Evolutionary conservation across 805 yeast species (phyloP).

Genomic region (Ogataea wickerhamii): DNA sequence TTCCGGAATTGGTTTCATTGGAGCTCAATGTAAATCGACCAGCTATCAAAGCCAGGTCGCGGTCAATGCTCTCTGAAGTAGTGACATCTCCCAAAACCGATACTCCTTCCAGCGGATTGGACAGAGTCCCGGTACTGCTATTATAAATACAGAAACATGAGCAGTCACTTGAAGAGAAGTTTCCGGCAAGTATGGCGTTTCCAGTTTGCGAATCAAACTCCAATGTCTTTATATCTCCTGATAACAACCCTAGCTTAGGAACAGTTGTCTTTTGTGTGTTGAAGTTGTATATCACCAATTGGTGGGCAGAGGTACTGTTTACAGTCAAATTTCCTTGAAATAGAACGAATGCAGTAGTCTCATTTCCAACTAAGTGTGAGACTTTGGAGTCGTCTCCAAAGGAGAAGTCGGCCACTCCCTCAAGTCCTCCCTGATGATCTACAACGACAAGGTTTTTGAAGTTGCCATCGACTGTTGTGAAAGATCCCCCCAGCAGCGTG

Average conservation of each 20-base stretch:
- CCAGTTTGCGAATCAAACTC: conserved; percentile 38
- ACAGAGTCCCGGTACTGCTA: conserved; percentile 52
- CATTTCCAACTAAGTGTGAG: conserved; percentile 33
- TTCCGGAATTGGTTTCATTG: conserved; percentile 4
- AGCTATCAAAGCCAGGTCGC: conserved; percentile 38
- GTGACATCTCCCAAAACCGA: conserved; percentile 51
- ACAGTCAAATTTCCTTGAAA: conserved; percentile 35
- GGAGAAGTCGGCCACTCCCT: conserved; percentile 14
- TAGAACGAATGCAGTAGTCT: conserved; percentile 43
- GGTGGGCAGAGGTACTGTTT: conserved; percentile 30
- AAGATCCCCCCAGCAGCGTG: conserved; percentile 59
- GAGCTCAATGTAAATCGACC: conserved; percentile 47
- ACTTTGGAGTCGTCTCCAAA: conserved; percentile 23
- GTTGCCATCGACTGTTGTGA: conserved; percentile 30
- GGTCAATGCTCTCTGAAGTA: conserved; percentile 45
- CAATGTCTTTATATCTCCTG: conserved; percentile 39
- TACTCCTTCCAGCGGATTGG: conserved; percentile 29
- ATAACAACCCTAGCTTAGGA: conserved; percentile 35
- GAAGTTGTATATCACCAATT: conserved; percentile 54
- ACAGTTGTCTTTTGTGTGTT: conserved; percentile 37
- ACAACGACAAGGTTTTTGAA: conserved; percentile 23
- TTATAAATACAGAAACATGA: conserved; percentile 64
- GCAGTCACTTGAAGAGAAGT: conserved; percentile 52
- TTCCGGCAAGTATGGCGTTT: conserved; percentile 67
- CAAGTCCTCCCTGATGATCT: conserved; percentile 3